Conservation (phyloP, 2,329 filamentous ascomycete genomes). For the Aspergillus aculeatinus region DNA sequence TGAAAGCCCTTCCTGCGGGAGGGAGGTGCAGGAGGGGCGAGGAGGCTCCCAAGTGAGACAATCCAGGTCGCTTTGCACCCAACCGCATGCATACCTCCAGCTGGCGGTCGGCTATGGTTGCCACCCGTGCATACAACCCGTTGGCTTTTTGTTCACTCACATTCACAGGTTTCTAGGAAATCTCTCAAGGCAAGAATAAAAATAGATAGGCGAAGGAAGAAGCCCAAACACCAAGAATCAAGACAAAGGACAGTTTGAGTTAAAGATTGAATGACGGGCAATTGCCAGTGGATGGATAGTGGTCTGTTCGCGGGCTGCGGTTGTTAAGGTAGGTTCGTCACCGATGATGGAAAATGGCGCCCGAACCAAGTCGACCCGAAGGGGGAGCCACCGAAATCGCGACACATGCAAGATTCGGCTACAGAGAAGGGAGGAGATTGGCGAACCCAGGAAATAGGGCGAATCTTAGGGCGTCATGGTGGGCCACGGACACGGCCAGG, state of each 20-base stretch:
- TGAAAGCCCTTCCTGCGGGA: slow-evolving; percentile 7
- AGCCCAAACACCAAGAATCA: not conserved
- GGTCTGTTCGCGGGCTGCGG: slow-evolving; percentile 7
- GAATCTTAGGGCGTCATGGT: slow-evolving; percentile 27
- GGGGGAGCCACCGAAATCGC: slow-evolving; percentile 16
- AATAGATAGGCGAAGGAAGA: not conserved
- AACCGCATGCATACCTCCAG: slow-evolving; percentile 13
- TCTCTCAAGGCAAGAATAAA: not conserved
- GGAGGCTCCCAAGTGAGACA: slow-evolving; percentile 19
- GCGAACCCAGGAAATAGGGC: slow-evolving; percentile 14
- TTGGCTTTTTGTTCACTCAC: slow-evolving; percentile 2
- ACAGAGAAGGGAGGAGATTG: slow-evolving; percentile 13
- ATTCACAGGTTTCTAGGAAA: not conserved
- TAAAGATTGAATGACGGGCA: slow-evolving; percentile 1
- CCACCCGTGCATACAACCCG: slow-evolving; percentile 10
- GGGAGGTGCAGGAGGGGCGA: slow-evolving; percentile 9
- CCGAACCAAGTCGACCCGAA: slow-evolving; percentile 17
- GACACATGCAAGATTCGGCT: slow-evolving; percentile 18
- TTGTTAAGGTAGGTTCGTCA: slow-evolving; percentile 7
- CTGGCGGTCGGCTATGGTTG: slow-evolving; percentile 11
- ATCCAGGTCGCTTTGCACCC: slow-evolving; percentile 13
- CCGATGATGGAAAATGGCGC: slow-evolving; percentile 18
- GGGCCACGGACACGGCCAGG: slow-evolving; percentile 23
- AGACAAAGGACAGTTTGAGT: not conserved
- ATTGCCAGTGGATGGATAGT: slow-evolving; percentile 9